Evolutionary conservation across 345 rosid species (phyloP).

Genomic region (Brassica nigra): DNA sequence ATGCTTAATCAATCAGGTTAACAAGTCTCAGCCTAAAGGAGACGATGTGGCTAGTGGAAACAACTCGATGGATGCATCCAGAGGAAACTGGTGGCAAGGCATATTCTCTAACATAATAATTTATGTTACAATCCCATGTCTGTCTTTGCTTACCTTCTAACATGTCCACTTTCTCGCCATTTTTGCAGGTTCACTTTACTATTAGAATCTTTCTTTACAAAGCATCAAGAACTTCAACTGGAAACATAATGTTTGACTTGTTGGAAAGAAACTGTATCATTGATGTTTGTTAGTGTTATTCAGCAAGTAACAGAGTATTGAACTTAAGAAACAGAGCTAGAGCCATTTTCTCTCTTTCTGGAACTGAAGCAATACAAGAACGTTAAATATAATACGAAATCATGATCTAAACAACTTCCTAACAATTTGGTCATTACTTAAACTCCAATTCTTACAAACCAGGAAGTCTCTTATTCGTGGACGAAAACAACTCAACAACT

Average conservation of each 20-base stretch:
- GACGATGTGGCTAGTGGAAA: conserved; percentile 50
- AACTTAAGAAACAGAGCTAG: conserved; percentile 3
- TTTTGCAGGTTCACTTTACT: conserved; percentile 84
- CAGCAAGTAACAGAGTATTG: too few relatives aligned
- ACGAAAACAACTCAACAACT: too few relatives aligned
- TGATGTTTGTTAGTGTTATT: background rate
- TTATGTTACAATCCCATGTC: background rate
- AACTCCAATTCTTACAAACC: too few relatives aligned
- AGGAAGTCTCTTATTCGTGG: too few relatives aligned
- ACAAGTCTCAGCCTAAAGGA: conserved; percentile 60
- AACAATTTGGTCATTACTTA: too few relatives aligned
- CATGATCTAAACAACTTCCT: too few relatives aligned
- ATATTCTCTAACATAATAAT: background rate
- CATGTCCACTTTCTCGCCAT: background rate
- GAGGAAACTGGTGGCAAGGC: conserved; percentile 99
- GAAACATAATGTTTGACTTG: conserved; percentile 15
- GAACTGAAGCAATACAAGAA: too few relatives aligned
- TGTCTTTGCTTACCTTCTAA: conserved; percentile 9
- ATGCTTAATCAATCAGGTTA: conserved; percentile 15
- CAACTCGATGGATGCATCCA: conserved; percentile 59
- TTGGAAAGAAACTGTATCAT: conserved; percentile 24
- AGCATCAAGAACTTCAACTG: conserved; percentile 1
- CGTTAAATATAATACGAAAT: too few relatives aligned
- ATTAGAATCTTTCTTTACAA: conserved; percentile 46
- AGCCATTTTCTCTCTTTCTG: too few relatives aligned